Conservation (phyloP, 805 yeast genomes). For the Candida yuanshanica region DNA sequence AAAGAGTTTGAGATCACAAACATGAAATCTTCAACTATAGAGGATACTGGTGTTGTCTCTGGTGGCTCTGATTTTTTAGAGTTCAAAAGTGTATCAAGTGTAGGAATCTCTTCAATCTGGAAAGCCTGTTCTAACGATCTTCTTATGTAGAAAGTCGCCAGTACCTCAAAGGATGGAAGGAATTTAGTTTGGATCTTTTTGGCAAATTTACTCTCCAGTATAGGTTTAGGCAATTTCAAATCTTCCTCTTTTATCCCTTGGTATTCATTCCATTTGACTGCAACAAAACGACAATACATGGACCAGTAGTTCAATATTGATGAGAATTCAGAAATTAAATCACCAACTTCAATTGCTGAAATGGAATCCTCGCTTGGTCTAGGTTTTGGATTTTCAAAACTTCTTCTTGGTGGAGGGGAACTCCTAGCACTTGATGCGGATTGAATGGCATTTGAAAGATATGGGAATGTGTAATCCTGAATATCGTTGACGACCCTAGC, state of each 20-base stretch:
- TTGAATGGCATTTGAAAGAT: constrained; percentile 12
- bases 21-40: constrained; percentile 81
- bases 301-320: constrained; percentile 84
- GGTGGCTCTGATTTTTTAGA: constrained; percentile 29
- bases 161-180: constrained; percentile 56
- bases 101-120: constrained; percentile 73
- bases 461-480: constrained; percentile 47
- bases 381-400: constrained; percentile 26
- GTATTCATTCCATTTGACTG: constrained; percentile 58
- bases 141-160: constrained; percentile 63
- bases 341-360: constrained; percentile 62
- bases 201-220: constrained; percentile 48
- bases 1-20: constrained; percentile 66
- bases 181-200: constrained; percentile 47
- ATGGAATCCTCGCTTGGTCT: constrained; percentile 32
- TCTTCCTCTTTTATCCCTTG: constrained; percentile 19
- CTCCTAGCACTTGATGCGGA: constrained; percentile 6
- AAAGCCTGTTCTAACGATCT: constrained; percentile 80
- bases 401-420: constrained; percentile 19
- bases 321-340: constrained; percentile 61
- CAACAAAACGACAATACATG: constrained; percentile 66
- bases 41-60: constrained; percentile 64
- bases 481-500: constrained; percentile 52
- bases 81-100: constrained; percentile 31
- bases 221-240: constrained; percentile 43